Evolutionary conservation across 257 asterid genomes (phyloP), one percentile per base, ranked within the genome.

Genomic region (Gentiana straminea): DNA sequence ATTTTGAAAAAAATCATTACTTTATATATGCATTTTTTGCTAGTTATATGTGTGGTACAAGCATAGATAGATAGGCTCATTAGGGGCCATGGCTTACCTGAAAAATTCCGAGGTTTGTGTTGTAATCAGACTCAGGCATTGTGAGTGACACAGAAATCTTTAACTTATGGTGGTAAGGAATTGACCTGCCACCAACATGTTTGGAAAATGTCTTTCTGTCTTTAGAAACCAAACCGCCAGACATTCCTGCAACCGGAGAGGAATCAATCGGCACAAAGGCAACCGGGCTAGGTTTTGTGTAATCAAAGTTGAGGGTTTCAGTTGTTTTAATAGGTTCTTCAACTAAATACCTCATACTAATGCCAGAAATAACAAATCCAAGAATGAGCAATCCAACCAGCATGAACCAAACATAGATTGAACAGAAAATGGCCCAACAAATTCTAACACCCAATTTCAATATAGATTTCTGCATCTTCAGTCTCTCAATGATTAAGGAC

Each of bases 41-140:
- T 24, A 24, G 24, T 24, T 24, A 24, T 24, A 24, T 24, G 24
- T 24, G 24, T 24, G 24, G 24, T 24, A 24, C 24, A 41, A 41
- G 46, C 7, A 41, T 41, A 41, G 7, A 10, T 3, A 41, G 5
- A 41, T 41, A 41, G 46, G 46, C 44, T 48, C 3, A 4, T 33
- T 58, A 13, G 5, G 33, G 50, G 38, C 35, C 24, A 47, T 12
- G 7, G 3, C 15, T 6, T 75, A 80, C 93, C 93, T 83, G 93
- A 71, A 83, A 83, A 55, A 77, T 62, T 41, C 93, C 87, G 45
- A 83, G 83, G 55, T 78, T 80, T 7, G 74, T 58, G 59, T 80
- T 80, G 69, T 83, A 78, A 32, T 78, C 88, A 0, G 93, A 81
- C 55, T 84, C 89, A 1, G 89, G 94, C 74, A 84, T 51, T 4